phyloP scores from a whole-genome alignment of 768 basidiomycete genomes.

The Lactifluus piperatus region DNA sequence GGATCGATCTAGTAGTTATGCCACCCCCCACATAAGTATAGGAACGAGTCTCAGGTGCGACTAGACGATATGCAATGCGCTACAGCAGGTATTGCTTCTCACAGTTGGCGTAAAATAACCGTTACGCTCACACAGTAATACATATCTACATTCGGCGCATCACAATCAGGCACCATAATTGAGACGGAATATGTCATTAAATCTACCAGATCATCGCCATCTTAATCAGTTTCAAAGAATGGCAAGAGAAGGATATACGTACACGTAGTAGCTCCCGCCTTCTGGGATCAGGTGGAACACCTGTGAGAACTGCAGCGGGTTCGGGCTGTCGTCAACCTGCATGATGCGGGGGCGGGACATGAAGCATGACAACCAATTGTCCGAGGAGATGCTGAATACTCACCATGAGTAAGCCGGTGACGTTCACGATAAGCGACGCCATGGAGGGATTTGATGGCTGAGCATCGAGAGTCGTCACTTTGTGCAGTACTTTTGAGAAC shows the following conservation, averaged over 20 bases:
- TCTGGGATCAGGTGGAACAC: constrained; percentile 87
- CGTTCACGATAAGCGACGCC: constrained; percentile 66
- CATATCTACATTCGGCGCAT: constrained; percentile 5
- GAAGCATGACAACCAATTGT: neutral
- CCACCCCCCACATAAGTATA: too few relatives aligned
- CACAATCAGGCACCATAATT: constrained; percentile 47
- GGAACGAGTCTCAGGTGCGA: too few relatives aligned
- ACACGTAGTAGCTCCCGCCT: constrained; percentile 75
- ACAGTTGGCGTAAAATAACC: neutral
- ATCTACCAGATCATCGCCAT: constrained; percentile 31
- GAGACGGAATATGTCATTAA: constrained; percentile 90
- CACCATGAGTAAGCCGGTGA: constrained; percentile 81
- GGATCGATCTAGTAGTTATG: too few relatives aligned
- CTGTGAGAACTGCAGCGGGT: constrained; percentile 87
- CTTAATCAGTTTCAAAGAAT: neutral
- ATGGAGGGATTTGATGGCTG: constrained; percentile 65
- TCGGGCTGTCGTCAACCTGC: constrained; percentile 73
- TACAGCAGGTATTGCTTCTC: constrained; percentile 11
- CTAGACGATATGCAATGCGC: neutral
- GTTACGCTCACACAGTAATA: neutral
- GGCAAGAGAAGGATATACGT: constrained; percentile 26
- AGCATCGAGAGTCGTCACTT: constrained; percentile 73
- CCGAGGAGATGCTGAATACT: constrained; percentile 21
- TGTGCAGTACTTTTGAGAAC: constrained; percentile 76
- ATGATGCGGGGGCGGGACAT: neutral